Conservation (phyloP, 257 asterid genomes). For the Solanum corneliomulleri region DNA sequence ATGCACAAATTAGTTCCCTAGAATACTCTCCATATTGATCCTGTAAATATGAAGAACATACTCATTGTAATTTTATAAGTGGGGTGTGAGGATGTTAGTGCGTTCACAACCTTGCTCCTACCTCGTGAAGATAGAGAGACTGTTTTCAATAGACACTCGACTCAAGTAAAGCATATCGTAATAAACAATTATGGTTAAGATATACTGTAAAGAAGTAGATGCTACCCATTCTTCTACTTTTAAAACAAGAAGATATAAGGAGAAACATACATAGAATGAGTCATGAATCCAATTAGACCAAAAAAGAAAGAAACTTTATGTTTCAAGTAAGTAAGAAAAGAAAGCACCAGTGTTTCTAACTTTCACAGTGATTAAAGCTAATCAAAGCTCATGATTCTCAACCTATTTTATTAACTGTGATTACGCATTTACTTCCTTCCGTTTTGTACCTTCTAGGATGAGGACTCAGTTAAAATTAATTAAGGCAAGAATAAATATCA, state of each 20-base stretch:
- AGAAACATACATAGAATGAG: not conserved
- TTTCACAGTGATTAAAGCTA: not conserved
- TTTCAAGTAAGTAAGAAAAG: too few species aligned
- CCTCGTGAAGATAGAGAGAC: too few species aligned
- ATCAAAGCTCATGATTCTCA: not conserved
- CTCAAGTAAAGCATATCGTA: not conserved
- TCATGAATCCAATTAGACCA: not conserved
- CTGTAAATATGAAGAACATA: too few species aligned
- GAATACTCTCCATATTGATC: too few species aligned
- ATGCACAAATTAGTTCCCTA: too few species aligned
- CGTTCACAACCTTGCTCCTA: not conserved
- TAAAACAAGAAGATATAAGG: not conserved
- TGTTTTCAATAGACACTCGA: not conserved
- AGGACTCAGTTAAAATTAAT: not conserved
- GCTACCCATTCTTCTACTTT: not conserved
- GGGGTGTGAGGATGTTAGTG: not conserved
- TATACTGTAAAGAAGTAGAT: not conserved
- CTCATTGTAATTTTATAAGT: not conserved
- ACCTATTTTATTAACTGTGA: not conserved
- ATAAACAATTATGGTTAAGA: not conserved
- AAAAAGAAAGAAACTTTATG: not conserved
- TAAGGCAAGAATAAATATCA: not conserved
- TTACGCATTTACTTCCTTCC: not conserved
- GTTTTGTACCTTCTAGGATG: not conserved
- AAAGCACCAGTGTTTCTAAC: not conserved